Conservation (phyloP, 202 grass and related monocot genomes). For the Saccharum hybrid region DNA sequence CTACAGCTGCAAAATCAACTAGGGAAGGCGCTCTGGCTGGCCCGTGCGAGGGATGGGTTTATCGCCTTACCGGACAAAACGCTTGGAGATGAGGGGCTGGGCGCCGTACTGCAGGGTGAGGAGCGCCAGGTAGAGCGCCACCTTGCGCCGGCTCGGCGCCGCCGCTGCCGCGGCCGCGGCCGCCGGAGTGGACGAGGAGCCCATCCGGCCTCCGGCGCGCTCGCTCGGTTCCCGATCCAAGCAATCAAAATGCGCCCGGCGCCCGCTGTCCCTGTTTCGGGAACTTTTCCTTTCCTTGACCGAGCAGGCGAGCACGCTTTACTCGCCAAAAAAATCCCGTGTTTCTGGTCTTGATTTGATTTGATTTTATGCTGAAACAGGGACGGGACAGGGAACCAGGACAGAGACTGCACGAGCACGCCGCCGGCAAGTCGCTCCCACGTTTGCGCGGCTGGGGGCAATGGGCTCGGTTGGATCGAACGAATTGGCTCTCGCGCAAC, state of each 20-base stretch:
- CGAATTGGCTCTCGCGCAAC: too few species aligned
- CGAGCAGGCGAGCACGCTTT: neutral
- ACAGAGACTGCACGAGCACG: neutral
- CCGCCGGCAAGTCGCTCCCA: neutral
- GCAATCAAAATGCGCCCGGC: constrained; percentile 25
- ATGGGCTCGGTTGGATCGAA: too few species aligned
- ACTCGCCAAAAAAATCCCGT: neutral
- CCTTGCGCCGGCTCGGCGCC: constrained; percentile 51
- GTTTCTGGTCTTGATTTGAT: neutral
- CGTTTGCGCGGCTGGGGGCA: too few species aligned
- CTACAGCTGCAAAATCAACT: neutral
- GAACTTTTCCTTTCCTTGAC: neutral
- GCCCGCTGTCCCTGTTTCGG: neutral
- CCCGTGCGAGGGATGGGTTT: neutral
- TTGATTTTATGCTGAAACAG: too few species aligned
- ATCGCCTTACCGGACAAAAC: constrained; percentile 90
- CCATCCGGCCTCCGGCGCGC: constrained; percentile 41
- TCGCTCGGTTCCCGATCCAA: constrained; percentile 27
- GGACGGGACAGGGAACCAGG: neutral
- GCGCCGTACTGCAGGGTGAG: constrained; percentile 95
- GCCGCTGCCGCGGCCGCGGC: too few species aligned
- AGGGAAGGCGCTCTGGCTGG: neutral
- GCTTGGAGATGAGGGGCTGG: constrained; percentile 97
- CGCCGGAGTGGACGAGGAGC: constrained; percentile 33
- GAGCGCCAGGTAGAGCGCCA: constrained; percentile 75